phyloP scores from a whole-genome alignment of 371 early-diverging fungal genomes.

The Mucor indicus region DNA sequence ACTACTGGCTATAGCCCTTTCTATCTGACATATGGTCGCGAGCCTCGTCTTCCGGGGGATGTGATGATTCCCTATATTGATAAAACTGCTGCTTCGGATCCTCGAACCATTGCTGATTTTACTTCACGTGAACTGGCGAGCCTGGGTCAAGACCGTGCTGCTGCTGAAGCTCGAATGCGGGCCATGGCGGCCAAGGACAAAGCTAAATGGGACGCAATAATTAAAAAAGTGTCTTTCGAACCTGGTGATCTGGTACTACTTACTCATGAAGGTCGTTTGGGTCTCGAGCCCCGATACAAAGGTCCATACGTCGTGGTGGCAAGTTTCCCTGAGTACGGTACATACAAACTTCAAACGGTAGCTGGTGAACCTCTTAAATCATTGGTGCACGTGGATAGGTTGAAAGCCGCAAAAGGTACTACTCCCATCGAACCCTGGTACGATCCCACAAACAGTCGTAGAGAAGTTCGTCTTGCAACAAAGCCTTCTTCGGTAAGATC shows the following conservation, averaged over 20 bases:
- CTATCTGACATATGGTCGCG: conserved; percentile 15
- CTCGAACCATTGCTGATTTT: background rate
- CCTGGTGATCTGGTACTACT: conserved; percentile 5
- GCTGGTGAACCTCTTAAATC: conserved; percentile 4
- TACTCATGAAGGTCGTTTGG: background rate
- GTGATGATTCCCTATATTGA: background rate
- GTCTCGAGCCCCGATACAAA: conserved; percentile 4
- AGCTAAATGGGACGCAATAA: conserved; percentile 1
- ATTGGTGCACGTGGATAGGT: conserved; percentile 3
- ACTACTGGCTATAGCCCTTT: conserved; percentile 12
- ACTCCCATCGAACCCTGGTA: background rate
- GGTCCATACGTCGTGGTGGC: conserved; percentile 2
- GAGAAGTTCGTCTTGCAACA: too few relatives aligned
- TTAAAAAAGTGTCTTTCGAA: conserved; percentile 4
- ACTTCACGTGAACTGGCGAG: background rate
- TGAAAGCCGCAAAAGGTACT: background rate
- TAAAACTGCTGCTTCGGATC: background rate
- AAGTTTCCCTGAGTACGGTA: background rate
- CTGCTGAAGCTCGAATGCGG: conserved; percentile 2
- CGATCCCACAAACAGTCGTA: conserved; percentile 2
- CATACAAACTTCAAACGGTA: conserved; percentile 1
- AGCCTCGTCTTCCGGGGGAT: conserved; percentile 19
- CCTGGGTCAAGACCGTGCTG: conserved; percentile 2
- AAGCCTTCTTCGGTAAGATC: too few relatives aligned
- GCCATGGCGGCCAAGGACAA: conserved; percentile 1